phyloP scores from a whole-genome alignment of 495 filamentous ascomycete genomes.

The Aspergillus campestris region DNA sequence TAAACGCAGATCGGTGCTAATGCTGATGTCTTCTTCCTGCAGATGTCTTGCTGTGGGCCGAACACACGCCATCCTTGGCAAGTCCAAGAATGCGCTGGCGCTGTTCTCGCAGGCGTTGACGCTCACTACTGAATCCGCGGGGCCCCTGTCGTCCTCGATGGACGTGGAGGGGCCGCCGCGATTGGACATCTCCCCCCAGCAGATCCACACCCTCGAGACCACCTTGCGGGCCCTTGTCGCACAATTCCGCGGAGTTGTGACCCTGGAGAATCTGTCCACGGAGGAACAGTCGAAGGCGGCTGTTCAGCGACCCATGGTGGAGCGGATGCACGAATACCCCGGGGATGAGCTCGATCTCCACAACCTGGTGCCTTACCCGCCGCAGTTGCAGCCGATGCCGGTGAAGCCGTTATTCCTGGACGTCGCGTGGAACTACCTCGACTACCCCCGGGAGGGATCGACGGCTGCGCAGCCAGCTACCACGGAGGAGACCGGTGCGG shows the following conservation, averaged over 20 bases:
- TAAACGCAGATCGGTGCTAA: not conserved
- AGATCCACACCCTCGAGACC: constrained; percentile 47
- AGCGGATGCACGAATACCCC: constrained; percentile 68
- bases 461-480: constrained; percentile 8
- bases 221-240: constrained; percentile 60
- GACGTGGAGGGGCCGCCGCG: constrained; percentile 37
- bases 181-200: constrained; percentile 49
- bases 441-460: constrained; percentile 60
- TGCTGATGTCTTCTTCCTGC: constrained; percentile 4
- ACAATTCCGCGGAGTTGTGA: constrained; percentile 73
- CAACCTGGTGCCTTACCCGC: constrained; percentile 81
- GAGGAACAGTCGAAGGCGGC: constrained; percentile 21
- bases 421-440: constrained; percentile 96
- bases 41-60: constrained; percentile 81
- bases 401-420: constrained; percentile 96
- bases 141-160: constrained; percentile 26
- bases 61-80: constrained; percentile 67
- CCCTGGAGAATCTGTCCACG: constrained; percentile 53
- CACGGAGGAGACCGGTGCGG: constrained; percentile 23
- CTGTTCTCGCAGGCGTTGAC: constrained; percentile 63
- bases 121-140: constrained; percentile 33
- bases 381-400: constrained; percentile 70
- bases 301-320: constrained; percentile 49
- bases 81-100: constrained; percentile 75
- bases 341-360: constrained; percentile 56